Evolutionary conservation across 805 yeast species (phyloP).

Genomic region (Wickerhamiella siamensis): DNA sequence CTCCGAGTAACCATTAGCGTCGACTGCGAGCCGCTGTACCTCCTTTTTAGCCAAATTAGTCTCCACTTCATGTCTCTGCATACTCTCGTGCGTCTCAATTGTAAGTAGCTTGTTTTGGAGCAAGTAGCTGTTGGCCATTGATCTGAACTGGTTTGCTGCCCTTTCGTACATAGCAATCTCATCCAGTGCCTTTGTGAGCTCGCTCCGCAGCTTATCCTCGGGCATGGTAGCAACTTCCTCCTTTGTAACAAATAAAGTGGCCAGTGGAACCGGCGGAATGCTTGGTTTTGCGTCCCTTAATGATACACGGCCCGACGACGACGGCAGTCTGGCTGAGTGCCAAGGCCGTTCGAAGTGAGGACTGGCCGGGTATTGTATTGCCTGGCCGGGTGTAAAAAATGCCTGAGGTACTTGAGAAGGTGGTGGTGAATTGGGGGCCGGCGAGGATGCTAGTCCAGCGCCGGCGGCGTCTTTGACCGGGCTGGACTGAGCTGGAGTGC

Average conservation of each 20-base stretch:
- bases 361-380: background rate
- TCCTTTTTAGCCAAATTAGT: conserved; percentile 32
- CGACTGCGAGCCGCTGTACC: conserved; percentile 31
- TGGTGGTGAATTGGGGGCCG: background rate
- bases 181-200: conserved; percentile 14
- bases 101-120: conserved; percentile 30
- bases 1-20: conserved; percentile 24
- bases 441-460: background rate
- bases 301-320: background rate
- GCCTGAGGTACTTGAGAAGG: background rate
- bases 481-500: background rate
- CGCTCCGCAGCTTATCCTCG: conserved; percentile 8
- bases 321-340: background rate
- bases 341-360: conserved; percentile 1
- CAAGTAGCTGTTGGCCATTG: conserved; percentile 14
- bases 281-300: background rate
- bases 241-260: conserved; percentile 11
- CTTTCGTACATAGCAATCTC: conserved; percentile 14
- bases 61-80: conserved; percentile 36
- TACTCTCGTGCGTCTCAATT: conserved; percentile 31
- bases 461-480: background rate
- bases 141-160: conserved; percentile 17
- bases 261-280: conserved; percentile 17
- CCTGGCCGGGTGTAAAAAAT: background rate
- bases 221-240: conserved; percentile 11